Base-by-base conservation (phyloP, 768 basidiomycete species). In the Tricholoma saponaceum region DNA sequence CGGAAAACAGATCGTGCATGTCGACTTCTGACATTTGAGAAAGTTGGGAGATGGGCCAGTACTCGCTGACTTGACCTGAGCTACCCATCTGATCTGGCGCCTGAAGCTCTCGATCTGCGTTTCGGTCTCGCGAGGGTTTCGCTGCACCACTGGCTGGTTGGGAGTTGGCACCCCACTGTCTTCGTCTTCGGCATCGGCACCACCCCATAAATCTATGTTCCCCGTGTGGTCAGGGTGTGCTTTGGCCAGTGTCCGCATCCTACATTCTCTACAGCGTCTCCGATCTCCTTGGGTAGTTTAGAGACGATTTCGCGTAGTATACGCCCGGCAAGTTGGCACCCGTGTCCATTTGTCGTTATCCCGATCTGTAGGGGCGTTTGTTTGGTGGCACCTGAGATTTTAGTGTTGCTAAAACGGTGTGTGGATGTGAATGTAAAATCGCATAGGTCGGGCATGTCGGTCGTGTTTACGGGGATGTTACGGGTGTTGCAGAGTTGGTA, bases 1-100 rank as follows among this genome's bases (percentile, higher is more conserved):
- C n/a, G n/a, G 77, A 75, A 22, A 93, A 69, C 6, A 91, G 70
- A n/a, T 77, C 74, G 10, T 77, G 70, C 84, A 95, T 90, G 4
- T 93, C 90, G 18, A 65, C 66, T 37, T 81, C 77, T 16, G 83
- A 76, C 80, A 97, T 81, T 9, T 73, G 69, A 0, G 92, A 87
- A 7, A 98, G 80, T 41, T 83, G 84, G 10, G 87, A 80, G 50
- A 95, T 77, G 0, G 93, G 87, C 92, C 94, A 98, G 69, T 97
- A 98, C 69, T 98, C 95, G 78, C 93, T n/a, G n/a, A n/a, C n/a
- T n/a, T 95, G 63, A 98, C 83, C 69, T 98, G 96, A 0, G 93
- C 87, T 2, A 97, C 87, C 92, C 94, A 98, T 70, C 88, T 85
- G 83, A 97, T 91, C 14, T 90, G 78, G 30, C 94, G 79, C 57